Base-by-base conservation (phyloP, 2,329 filamentous ascomycete species). In the Aureobasidium melanogenum region DNA sequence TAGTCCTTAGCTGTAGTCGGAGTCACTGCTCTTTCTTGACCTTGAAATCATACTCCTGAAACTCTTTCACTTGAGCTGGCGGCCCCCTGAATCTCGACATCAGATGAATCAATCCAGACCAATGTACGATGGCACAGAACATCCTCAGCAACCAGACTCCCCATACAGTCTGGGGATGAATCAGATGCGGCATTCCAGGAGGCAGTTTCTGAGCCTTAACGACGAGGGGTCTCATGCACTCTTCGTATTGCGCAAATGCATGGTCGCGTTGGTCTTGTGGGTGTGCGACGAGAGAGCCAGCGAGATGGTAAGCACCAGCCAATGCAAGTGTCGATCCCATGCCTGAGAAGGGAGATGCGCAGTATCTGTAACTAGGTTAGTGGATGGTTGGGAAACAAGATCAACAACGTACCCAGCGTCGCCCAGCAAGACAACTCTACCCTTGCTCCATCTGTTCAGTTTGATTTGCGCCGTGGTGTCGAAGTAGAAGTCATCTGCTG, bases 291-390 rank as follows among this genome's bases (percentile, higher is more conserved):
- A 70, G 60, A 57, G 67, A 66, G 1, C 67, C 68, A 5, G 71
- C 71, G 12, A 73, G 68, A 41, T 67, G 66, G 62, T 73, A 71
- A 0, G 71, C 71, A 26, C 71, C 72, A n/a, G 63, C 67, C 10
- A 74, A 58, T 8, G 70, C 71, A 1, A 72, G 63, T 0, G 70
- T 71, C 0, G 72, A 72, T 2, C 72, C 71, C 70, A 73, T 73
- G 10, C 71, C 72, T 3, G 66, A 68, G 50, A 73, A 65, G 2
- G 71, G 71, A 3, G 64, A 63, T 5, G 63, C 52, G 55, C 64
- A 64, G 44, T 63, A 62, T 32, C 51, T 55, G 8, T 14, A 12
- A 1, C 6, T 26, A 9, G 3, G 51, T 36, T 5, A 55, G 51
- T 2, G 14, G 17, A 17, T 17, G 19, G 3, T 41, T 9, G 19